Percentiles rank a stretch among this genome's conserved stretches.
These are phyloP conservation scores for Seminavis robusta DNA, from an alignment of 108 stramenopile species.

Conservation along the genomic window DNA sequence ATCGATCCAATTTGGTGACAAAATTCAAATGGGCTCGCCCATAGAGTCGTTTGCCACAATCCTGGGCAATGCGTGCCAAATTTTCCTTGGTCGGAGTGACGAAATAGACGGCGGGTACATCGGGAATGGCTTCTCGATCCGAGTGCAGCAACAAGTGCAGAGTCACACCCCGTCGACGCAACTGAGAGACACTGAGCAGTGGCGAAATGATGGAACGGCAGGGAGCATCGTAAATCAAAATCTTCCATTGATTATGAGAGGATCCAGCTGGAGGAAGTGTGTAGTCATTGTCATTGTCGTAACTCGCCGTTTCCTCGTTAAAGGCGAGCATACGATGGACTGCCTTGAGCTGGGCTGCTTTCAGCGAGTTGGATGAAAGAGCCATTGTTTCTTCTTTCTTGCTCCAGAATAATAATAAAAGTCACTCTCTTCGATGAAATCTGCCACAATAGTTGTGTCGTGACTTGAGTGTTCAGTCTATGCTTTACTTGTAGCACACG, in stretches of 20 bases:
- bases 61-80: constrained; percentile 83
- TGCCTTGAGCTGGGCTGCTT: constrained; percentile 71
- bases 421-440: no score
- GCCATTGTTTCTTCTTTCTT: constrained; percentile 14
- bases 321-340: constrained; percentile 78
- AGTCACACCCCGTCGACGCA: constrained; percentile 95
- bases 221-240: constrained; percentile 93
- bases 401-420: no score
- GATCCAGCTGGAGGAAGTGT: constrained; percentile 54
- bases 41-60: constrained; percentile 78
- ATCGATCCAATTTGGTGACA: constrained; percentile 76
- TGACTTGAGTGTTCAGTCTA: no score
- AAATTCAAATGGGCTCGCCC: constrained; percentile 85
- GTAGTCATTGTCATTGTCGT: constrained; percentile 32
- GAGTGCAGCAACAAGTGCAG: constrained; percentile 89
- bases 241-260: constrained; percentile 92
- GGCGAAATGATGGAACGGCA: constrained; percentile 96
- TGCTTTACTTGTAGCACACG: no score
- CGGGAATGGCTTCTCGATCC: constrained; percentile 92
- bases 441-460: no score
- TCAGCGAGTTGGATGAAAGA: constrained; percentile 40
- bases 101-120: constrained; percentile 97
- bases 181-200: constrained; percentile 88
- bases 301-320: constrained; percentile 39
- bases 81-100: constrained; percentile 91